Base-by-base conservation (phyloP, 164 flowering plant species). In the Paratinospora sagittata region DNA sequence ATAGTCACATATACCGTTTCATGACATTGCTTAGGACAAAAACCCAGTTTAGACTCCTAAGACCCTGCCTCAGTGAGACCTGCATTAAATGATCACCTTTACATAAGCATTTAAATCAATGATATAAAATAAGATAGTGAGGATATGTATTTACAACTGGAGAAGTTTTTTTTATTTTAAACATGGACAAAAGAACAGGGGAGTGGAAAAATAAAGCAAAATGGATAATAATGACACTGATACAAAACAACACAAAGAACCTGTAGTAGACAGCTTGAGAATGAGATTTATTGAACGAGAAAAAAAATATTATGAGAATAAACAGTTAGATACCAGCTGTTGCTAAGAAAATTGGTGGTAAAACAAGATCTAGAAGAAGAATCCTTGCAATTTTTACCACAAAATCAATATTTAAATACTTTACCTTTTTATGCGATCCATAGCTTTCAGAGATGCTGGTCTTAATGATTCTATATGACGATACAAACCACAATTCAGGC, bases 401-500 rank as follows among this genome's bases (percentile, higher is more conserved):
- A 30, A 19, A 33, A 2, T 23, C 30, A 47, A 66, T 27, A 49
- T 47, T 65, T 24, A 10, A 13, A 6, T 52, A 63, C 13, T 34
- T 43, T 80, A 89, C 97, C 97, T 85, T 73, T 70, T 75, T 41
- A 85, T 66, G 78, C 57, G 19, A 23, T 37, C 63, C 69, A 66
- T 78, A 68, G 91, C 84, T 78, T 83, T 75, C 12, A 74, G 69
- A 13, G 79, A 74, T 60, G 77, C 68, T 30, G 73, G 73, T 70
- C 30, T 70, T 24, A 83, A 81, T 45, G 82, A 78, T 77, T 81
- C 83, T 43, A 91, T 65, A 78, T 91, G 86, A 69, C 81, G 66
- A 64, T 67, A 65, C 34, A 84, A 80, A 70, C 89, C 87, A 81
- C 98, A 93, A 57, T 71, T 77, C 77, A 88, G 75, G 78, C 98